Evolutionary conservation across 768 basidiomycete species (phyloP), one percentile per base, ranked within the genome.

Genomic region (Amanita pseudoporphyria): DNA sequence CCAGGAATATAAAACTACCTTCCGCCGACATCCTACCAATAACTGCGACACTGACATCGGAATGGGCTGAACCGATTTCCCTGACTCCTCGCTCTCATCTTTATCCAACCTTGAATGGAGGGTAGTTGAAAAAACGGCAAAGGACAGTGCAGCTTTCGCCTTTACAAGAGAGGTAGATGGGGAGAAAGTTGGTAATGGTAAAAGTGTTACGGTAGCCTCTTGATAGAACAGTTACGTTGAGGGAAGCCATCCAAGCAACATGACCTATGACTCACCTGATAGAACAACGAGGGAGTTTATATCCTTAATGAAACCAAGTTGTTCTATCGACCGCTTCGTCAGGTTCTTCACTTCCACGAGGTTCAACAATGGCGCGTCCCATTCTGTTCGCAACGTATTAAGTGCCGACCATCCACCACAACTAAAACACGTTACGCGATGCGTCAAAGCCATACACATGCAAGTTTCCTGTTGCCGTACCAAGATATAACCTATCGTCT

Each of bases 1-100:
- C 86, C 92, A 94, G 6, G 79, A 76, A 62, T 93, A 92, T 13
- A 96, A 67, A 1, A 93, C 82, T 6, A 88, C 78, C 61, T 83
- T 90, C 54, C 91, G 76, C 53, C 86, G 70, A 62, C 94, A 96
- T 22, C 93, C 95, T 3, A 96, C 74, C 10, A 89, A 72, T 13
- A 99, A 73, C 49, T 76, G 74, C 0, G 91, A 91, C n/a, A 88
- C 69, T 19, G 83, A 64, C 3, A 73, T 74, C 30, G 87, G 82
- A 28, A 85, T 81, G 9, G 76, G 68, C 24, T 71, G 72, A 1
- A 64, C 52, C 43, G 61, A 65, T 32, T 59, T 56, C 47, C 64
- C 66, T 32, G 64, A 18, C 21, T 35, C 49, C 33, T 41, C 9
- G 2, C 10, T 21, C 2, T 16, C 19, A 16, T 30, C 48, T 4